Conservation (phyloP, 2,329 filamentous ascomycete species). For the Fusarium sp. region DNA sequence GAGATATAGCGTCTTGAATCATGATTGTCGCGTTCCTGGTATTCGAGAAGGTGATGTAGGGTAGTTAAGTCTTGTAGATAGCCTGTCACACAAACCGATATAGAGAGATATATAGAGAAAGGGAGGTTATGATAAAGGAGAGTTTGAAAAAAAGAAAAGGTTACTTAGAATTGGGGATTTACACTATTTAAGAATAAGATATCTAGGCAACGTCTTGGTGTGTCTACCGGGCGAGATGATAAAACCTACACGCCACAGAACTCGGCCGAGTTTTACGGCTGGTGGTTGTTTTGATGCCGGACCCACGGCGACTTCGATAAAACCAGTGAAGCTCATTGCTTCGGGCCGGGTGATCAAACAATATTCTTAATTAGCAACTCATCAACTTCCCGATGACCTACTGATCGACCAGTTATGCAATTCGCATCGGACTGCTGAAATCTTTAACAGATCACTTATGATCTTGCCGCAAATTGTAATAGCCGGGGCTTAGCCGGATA, state of each 20-base stretch:
- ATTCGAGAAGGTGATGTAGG: slow-evolving; percentile 32
- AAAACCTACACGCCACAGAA: too few species aligned
- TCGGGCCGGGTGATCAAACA: too few species aligned
- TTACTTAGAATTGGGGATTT: too few species aligned
- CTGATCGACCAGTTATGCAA: accelerated
- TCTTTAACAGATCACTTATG: accelerated
- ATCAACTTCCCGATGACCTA: accelerated
- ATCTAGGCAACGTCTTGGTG: too few species aligned
- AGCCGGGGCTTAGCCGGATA: accelerated
- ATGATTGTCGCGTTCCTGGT: slow-evolving; percentile 26
- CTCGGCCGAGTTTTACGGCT: too few species aligned
- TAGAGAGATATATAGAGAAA: too few species aligned
- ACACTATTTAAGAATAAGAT: too few species aligned
- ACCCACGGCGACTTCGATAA: too few species aligned
- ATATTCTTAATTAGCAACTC: accelerated
- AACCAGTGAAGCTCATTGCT: too few species aligned
- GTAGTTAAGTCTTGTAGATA: not conserved
- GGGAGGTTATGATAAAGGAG: not conserved
- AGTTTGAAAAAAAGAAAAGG: not conserved
- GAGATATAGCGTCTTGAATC: slow-evolving; percentile 34
- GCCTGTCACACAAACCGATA: too few species aligned
- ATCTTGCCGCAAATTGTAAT: accelerated
- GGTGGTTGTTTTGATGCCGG: too few species aligned
- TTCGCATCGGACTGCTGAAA: accelerated
- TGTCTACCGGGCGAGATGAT: too few species aligned